Percentiles rank a stretch among this genome's conserved stretches.
These are phyloP conservation scores for Ophiostoma sp. DNA, from an alignment of 2,329 filamentous ascomycete genomes.

Conservation along the genomic window DNA sequence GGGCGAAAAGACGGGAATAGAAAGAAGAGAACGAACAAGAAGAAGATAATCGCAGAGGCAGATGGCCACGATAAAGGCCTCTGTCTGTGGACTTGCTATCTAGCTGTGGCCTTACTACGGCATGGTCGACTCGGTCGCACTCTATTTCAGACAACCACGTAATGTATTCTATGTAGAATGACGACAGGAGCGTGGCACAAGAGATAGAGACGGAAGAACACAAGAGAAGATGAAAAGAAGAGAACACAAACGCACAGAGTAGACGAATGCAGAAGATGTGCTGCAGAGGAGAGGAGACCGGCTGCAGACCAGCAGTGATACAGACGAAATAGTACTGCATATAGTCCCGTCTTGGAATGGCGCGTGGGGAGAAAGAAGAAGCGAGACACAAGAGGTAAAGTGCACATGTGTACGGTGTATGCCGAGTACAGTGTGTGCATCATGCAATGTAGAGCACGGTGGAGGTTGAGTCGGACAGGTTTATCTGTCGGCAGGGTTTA, in stretches of 20 bases:
- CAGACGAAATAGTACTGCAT: not conserved
- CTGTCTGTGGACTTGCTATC: not conserved
- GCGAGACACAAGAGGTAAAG: not conserved
- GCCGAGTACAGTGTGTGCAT: not conserved
- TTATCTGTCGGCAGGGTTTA: not conserved
- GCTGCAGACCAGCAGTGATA: not conserved
- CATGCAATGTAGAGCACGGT: not conserved
- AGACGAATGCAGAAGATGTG: not conserved
- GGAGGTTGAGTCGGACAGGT: not conserved
- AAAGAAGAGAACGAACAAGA: not conserved
- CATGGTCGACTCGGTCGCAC: not conserved
- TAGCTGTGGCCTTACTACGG: not conserved
- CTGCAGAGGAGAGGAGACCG: not conserved
- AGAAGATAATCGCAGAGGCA: not conserved
- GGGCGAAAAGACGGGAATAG: not conserved
- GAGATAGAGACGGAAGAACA: not conserved
- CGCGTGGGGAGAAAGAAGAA: not conserved
- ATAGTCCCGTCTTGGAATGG: not conserved
- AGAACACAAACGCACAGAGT: not conserved
- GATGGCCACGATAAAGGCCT: not conserved
- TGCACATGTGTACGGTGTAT: slow-evolving; percentile 1
- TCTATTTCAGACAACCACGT: not conserved
- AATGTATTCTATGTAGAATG: not conserved
- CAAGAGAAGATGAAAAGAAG: not conserved
- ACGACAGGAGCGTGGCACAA: not conserved